These are phyloP conservation scores for Xylaria sp. DNA, from an alignment of 2,329 filamentous ascomycete genomes.

Conservation along the genomic window DNA sequence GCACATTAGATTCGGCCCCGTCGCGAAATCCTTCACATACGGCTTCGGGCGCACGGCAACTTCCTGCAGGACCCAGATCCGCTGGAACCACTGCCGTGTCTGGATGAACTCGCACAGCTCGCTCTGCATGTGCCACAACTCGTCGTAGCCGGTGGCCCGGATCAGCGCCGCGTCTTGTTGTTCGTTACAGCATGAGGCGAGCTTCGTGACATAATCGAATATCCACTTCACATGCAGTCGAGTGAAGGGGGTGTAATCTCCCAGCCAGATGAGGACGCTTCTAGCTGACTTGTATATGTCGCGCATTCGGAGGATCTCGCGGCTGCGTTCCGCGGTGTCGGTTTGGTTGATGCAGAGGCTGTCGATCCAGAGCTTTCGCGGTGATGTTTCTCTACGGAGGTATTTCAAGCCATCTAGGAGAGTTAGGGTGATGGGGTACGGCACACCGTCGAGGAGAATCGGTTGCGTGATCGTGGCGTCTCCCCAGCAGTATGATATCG, in stretches of 20 bases:
- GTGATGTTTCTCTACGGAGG: constrained; percentile 18
- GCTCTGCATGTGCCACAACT: constrained; percentile 20
- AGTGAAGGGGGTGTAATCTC: constrained; percentile 20
- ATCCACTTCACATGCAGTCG: constrained; percentile 7
- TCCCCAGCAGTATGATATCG: constrained; percentile 31
- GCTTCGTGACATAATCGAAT: constrained; percentile 8
- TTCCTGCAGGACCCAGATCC: constrained; percentile 27
- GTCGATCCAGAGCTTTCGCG: constrained; percentile 30
- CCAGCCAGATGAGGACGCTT: constrained; percentile 22
- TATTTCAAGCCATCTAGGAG: constrained; percentile 17
- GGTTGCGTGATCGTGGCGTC: constrained; percentile 24
- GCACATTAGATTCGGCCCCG: constrained; percentile 6
- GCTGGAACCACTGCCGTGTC: constrained; percentile 12
- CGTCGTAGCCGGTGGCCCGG: constrained; percentile 11
- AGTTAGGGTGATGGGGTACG: constrained; percentile 28
- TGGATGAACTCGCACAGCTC: constrained; percentile 21
- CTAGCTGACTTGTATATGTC: constrained; percentile 23
- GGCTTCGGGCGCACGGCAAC: constrained; percentile 18
- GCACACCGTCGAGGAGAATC: constrained; percentile 21
- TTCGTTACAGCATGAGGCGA: background rate
- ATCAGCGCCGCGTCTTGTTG: constrained; percentile 6
- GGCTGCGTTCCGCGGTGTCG: constrained; percentile 18
- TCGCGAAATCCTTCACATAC: background rate
- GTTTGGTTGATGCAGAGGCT: constrained; percentile 32
- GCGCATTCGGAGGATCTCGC: constrained; percentile 26